Percentiles rank a stretch among this genome's conserved stretches.
phyloP scores from a whole-genome alignment of 805 yeast species.

The Barnettozyma pratensis region DNA sequence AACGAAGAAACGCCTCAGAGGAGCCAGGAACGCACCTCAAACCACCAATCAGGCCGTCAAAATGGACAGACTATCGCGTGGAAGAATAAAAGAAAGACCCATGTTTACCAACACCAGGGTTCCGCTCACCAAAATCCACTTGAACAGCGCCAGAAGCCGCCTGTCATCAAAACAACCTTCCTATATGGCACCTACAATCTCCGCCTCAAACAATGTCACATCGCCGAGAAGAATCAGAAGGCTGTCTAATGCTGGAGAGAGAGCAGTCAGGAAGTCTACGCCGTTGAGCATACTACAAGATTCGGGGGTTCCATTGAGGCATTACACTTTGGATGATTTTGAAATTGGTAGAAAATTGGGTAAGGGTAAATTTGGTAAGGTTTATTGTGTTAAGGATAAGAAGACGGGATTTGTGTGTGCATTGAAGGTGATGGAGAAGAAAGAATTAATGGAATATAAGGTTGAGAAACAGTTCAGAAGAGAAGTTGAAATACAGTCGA shows the following conservation, averaged over 20 bases:
- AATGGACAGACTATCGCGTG: constrained; percentile 1
- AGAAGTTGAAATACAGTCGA: constrained; percentile 87
- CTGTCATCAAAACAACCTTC: constrained; percentile 17
- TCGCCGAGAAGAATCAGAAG: constrained; percentile 21
- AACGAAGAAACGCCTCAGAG: neutral
- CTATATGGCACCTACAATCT: constrained; percentile 27
- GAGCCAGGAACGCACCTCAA: neutral
- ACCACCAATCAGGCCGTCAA: neutral
- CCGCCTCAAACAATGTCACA: constrained; percentile 19
- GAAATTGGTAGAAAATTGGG: constrained; percentile 87
- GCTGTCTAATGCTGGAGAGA: constrained; percentile 1
- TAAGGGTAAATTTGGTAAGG: constrained; percentile 90
- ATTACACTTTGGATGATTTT: constrained; percentile 55
- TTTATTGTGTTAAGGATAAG: constrained; percentile 80
- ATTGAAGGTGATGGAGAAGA: constrained; percentile 83
- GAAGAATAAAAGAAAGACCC: constrained; percentile 1
- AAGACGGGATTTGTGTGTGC: constrained; percentile 80
- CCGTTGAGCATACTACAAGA: constrained; percentile 23
- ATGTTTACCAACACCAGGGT: constrained; percentile 7
- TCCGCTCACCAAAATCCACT: constrained; percentile 24
- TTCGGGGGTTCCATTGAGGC: constrained; percentile 22
- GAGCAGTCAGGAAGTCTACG: constrained; percentile 15
- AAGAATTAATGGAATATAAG: constrained; percentile 66
- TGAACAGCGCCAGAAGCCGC: constrained; percentile 10
- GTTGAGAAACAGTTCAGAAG: constrained; percentile 83